phyloP scores from a whole-genome alignment of 106 monocot genomes.

The Platanthera zijinensis region DNA sequence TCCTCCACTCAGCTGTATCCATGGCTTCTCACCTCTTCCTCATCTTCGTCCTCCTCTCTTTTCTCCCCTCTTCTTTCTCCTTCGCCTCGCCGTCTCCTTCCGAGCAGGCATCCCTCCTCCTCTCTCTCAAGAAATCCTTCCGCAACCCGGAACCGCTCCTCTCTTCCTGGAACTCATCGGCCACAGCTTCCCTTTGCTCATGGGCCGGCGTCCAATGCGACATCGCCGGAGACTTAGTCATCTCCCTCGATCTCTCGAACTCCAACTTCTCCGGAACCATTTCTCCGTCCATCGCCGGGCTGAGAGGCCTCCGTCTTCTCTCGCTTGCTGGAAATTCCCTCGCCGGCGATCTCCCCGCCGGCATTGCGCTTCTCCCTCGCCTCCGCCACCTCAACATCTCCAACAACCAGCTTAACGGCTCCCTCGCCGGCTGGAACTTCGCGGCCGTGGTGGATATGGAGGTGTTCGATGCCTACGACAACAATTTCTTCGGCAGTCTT shows the following conservation, averaged over 20 bases:
- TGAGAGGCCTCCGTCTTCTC: constrained; percentile 23
- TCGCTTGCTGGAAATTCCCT: constrained; percentile 36
- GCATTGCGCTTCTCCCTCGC: constrained; percentile 13
- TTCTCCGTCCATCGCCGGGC: constrained; percentile 26
- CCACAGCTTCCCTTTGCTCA: constrained; percentile 35
- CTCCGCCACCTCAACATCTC: constrained; percentile 44
- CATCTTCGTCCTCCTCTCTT: constrained; percentile 1
- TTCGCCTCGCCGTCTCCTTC: constrained; percentile 2
- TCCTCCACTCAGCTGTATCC: constrained; percentile 13
- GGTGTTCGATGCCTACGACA: constrained; percentile 76
- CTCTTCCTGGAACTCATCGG: constrained; percentile 35
- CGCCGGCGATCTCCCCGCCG: constrained; percentile 21
- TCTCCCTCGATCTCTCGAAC: constrained; percentile 54
- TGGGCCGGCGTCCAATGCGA: constrained; percentile 58
- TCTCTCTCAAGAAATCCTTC: constrained; percentile 50
- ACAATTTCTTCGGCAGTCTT: constrained; percentile 56
- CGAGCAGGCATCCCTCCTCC: constrained; percentile 49
- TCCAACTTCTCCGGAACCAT: constrained; percentile 52
- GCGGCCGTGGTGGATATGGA: constrained; percentile 26
- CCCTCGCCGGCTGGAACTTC: constrained; percentile 32
- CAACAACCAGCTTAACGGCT: constrained; percentile 65
- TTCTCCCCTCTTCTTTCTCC: constrained; percentile 1
- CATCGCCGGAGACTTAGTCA: constrained; percentile 11
- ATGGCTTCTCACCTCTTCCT: constrained; percentile 9
- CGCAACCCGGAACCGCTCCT: constrained; percentile 16